A percentile compares a stretch with the other conserved stretches of the same genome.
Conservation (phyloP, 768 basidiomycete genomes). For the Boletus eberwhitei region DNA sequence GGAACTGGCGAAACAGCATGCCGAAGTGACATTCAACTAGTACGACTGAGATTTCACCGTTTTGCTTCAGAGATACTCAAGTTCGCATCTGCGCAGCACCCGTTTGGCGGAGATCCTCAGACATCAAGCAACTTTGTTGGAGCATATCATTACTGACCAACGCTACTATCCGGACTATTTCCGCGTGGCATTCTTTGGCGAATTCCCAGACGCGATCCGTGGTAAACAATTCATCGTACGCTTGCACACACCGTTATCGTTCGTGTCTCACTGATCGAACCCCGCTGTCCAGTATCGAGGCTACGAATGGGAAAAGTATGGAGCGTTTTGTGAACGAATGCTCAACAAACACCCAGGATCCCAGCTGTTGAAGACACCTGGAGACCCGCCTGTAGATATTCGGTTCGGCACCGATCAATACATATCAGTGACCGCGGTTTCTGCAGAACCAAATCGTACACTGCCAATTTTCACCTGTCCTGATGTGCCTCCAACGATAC, state of each 20-base stretch:
- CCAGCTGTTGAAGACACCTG: conserved; percentile 65
- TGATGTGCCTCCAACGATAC: conserved; percentile 75
- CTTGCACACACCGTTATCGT: neutral
- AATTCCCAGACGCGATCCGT: conserved; percentile 79
- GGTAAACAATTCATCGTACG: conserved; percentile 89
- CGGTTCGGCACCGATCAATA: conserved; percentile 77
- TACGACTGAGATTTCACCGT: conserved; percentile 35
- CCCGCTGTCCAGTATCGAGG: conserved; percentile 71
- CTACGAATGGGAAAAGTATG: conserved; percentile 92
- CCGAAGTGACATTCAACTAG: conserved; percentile 89
- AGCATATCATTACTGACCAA: conserved; percentile 80
- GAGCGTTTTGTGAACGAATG: conserved; percentile 87
- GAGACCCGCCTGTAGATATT: conserved; percentile 79
- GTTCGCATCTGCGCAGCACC: conserved; percentile 42
- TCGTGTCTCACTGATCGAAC: neutral
- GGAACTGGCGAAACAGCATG: conserved; percentile 86
- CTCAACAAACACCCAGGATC: conserved; percentile 87
- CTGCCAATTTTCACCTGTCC: conserved; percentile 80
- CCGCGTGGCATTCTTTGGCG: conserved; percentile 90
- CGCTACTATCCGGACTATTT: conserved; percentile 92
- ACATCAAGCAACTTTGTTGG: conserved; percentile 83
- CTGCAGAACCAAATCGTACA: conserved; percentile 78
- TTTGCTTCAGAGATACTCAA: conserved; percentile 1
- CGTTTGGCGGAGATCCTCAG: conserved; percentile 82
- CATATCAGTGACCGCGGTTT: conserved; percentile 85